Conservation (phyloP, 495 filamentous ascomycete genomes). For the Sabuloglossum arenarium region DNA sequence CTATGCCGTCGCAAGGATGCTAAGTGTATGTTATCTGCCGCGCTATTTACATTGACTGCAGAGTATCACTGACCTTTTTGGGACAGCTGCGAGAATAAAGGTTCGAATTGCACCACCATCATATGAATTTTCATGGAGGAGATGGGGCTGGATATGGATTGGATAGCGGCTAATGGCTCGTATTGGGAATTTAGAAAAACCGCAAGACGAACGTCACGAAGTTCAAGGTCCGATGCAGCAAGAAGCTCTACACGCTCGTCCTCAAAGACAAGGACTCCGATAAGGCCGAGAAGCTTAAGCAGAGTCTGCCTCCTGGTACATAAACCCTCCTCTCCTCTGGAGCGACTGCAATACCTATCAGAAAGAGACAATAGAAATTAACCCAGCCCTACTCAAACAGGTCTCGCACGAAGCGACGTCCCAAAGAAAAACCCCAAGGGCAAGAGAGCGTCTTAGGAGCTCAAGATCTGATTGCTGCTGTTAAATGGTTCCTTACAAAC, state of each 20-base stretch:
- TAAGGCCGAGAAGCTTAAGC: slow-evolving; percentile 99
- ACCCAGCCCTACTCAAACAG: slow-evolving; percentile 24
- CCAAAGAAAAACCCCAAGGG: slow-evolving; percentile 33
- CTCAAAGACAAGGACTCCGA: slow-evolving; percentile 93
- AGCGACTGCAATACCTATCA: background rate
- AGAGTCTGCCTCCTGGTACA: slow-evolving; percentile 89
- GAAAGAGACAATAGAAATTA: background rate
- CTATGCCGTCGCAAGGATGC: slow-evolving; percentile 98
- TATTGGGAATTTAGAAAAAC: slow-evolving; percentile 90
- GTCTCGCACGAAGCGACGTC: slow-evolving; percentile 54
- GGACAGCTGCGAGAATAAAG: slow-evolving; percentile 3
- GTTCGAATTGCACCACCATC: background rate
- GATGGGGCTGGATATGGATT: too few relatives aligned
- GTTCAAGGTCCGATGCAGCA: slow-evolving; percentile 98
- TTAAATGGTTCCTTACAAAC: slow-evolving; percentile 8
- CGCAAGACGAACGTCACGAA: slow-evolving; percentile 74
- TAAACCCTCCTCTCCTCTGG: slow-evolving; percentile 7
- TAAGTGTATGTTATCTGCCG: slow-evolving; percentile 45
- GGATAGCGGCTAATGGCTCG: background rate
- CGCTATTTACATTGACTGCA: background rate
- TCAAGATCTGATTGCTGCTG: slow-evolving; percentile 10
- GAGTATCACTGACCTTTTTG: background rate
- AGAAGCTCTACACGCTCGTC: slow-evolving; percentile 88
- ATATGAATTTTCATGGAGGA: too few relatives aligned
- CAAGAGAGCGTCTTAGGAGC: slow-evolving; percentile 18